These are phyloP conservation scores for Isatis lusitanica DNA, from an alignment of 441 rosid genomes.

Conservation along the genomic window DNA sequence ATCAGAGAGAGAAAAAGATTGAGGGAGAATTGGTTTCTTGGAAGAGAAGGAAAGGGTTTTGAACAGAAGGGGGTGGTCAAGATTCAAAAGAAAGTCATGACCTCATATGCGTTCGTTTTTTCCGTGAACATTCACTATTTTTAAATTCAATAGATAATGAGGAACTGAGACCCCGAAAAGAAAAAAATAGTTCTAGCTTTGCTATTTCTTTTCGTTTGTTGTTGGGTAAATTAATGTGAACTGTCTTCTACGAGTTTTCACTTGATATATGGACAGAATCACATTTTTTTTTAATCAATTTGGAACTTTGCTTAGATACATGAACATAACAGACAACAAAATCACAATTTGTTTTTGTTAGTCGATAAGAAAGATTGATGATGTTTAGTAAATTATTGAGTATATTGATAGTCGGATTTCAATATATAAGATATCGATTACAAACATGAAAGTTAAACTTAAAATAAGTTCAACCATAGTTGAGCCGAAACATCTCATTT, in stretches of 20 bases:
- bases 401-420: neutral
- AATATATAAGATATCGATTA: neutral
- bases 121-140: constrained; percentile 14
- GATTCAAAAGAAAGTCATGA: constrained; percentile 5
- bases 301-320: neutral
- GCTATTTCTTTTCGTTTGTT: neutral
- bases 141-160: neutral
- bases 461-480: constrained; percentile 49
- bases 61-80: constrained; percentile 24
- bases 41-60: neutral
- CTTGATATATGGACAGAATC: neutral
- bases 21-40: neutral
- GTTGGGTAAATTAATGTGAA: neutral
- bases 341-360: neutral
- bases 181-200: neutral
- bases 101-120: constrained; percentile 14
- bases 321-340: neutral
- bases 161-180: neutral
- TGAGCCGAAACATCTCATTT: constrained; percentile 88
- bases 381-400: neutral
- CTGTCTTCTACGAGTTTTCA: neutral
- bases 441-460: neutral
- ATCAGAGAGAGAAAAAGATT: neutral
- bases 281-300: neutral
- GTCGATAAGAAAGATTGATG: neutral